These are phyloP conservation scores for Triticum monococcum DNA, from an alignment of 176 grass and related monocot species.

Conservation along the genomic window DNA sequence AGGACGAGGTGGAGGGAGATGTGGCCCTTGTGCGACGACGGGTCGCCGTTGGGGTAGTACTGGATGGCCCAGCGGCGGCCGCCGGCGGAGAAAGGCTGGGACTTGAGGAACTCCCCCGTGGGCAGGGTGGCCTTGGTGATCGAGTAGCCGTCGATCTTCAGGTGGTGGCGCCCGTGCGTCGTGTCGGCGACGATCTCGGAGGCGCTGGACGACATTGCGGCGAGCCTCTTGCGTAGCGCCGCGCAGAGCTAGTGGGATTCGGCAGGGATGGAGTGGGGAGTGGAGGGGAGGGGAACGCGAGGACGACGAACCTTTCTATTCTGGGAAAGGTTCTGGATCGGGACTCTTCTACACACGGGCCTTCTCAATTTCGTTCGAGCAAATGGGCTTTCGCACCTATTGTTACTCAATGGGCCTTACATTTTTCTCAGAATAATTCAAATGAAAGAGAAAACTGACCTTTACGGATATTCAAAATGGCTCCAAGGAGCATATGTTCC, in stretches of 20 bases:
- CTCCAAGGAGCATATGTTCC: no score
- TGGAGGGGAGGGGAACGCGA: neutral
- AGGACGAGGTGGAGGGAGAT: neutral
- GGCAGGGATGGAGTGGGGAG: neutral
- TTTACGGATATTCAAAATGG: no score
- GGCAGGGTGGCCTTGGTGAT: neutral
- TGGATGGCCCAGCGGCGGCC: neutral
- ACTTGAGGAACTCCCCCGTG: neutral
- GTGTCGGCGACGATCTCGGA: no score
- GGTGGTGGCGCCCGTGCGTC: no score
- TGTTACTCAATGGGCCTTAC: no score
- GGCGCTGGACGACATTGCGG: neutral
- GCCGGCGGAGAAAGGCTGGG: neutral
- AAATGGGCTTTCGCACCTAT: no score
- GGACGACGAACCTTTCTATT: neutral
- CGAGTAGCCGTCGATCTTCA: no score
- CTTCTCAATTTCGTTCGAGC: no score
- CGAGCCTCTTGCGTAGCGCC: neutral
- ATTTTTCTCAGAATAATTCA: no score
- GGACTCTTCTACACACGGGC: no score
- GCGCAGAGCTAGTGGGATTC: neutral
- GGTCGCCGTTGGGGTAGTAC: neutral
- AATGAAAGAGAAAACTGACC: no score
- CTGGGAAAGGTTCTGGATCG: neutral
- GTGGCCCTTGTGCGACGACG: neutral